Base-by-base conservation (phyloP, 1,284 basidiomycete genomes). In the Cryptococcus floricola region DNA sequence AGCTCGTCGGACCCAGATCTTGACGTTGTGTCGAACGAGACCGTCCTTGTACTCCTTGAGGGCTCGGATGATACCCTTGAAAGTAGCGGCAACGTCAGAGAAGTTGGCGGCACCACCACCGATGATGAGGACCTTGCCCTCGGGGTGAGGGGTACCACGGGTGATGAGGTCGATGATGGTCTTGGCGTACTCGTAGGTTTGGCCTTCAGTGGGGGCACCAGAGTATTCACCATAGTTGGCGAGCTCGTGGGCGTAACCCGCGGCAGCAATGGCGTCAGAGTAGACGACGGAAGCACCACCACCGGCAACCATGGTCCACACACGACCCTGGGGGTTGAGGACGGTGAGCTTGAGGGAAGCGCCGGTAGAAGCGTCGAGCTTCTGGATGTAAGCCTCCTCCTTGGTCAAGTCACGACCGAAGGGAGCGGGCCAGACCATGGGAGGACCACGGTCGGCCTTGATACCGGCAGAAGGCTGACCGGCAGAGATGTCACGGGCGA, bases 201-300 rank as follows among this genome's bases (percentile, higher is more conserved):
- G 95, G 52, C 91, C 91, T 79, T 98, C 92, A 18, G 92, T 93
- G 47, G 96, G 96, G 12, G 96, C 96, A 77, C 96, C 96, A 66
- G 91, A 95, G 84, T 98, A 98, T 80, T 98, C 96, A 71, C 95
- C 96, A 75, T 98, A 98, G 83, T 98, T 98, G 77, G 96, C 95
- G 61, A 98, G 88, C 79, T 98, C 96, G 76, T 95, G 84, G 42
- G 96, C 93, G 73, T 87, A 98, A 50, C 95, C 95, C 74, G 94
- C 91, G 23, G 94, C 94, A 57, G 93, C 92, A 66, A 98, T 98
- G 64, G 93, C 94, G 71, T 97, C 94, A 16, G 89, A 92, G 76
- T 76, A 78, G 61, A 73, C 71, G 60, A 75, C 72, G 46, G 73
- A 74, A 54, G 69, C 72, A 69, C 74, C 69, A 68, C 78, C 84